phyloP scores from a whole-genome alignment of 371 early-diverging fungal species.

The Zychaea mexicana region DNA sequence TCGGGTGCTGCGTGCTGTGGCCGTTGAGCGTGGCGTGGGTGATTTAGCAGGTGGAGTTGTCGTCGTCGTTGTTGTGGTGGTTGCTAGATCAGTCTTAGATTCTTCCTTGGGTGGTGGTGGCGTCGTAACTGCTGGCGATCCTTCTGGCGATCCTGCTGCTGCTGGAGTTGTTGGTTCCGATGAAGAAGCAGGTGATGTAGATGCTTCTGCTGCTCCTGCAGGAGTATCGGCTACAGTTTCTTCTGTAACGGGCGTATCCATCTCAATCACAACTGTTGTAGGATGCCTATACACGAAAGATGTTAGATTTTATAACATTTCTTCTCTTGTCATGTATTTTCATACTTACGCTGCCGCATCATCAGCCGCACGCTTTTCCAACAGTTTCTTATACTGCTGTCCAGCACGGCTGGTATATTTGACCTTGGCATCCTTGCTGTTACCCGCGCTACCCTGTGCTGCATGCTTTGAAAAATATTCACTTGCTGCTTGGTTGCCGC shows the following conservation, averaged over 20 bases:
- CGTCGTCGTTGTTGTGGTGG: conserved; percentile 3
- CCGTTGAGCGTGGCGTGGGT: conserved; percentile 4
- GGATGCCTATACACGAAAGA: conserved; percentile 26
- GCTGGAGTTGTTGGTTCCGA: conserved; percentile 22
- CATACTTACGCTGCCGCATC: conserved; percentile 66
- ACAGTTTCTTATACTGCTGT: conserved; percentile 80
- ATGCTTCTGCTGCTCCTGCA: conserved; percentile 30
- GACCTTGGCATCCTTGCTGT: conserved; percentile 74
- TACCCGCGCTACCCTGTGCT: conserved; percentile 37
- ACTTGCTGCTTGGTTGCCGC: conserved; percentile 79
- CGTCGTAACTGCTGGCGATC: background rate
- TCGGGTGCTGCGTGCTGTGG: conserved; percentile 19
- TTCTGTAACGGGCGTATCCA: conserved; percentile 10
- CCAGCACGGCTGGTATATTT: conserved; percentile 85
- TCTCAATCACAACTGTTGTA: conserved; percentile 37
- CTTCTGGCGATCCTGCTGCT: conserved; percentile 26
- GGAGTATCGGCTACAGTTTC: conserved; percentile 11
- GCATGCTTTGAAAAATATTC: conserved; percentile 79
- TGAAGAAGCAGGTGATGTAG: background rate
- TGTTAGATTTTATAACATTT: background rate
- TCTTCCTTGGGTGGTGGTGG: conserved; percentile 12
- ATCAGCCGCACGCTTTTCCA: conserved; percentile 75
- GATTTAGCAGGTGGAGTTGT: conserved; percentile 12
- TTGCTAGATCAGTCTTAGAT: no score
- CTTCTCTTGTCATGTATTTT: background rate